A percentile compares a stretch with the other conserved stretches of the same genome.
Evolutionary conservation across 2,329 filamentous ascomycete species (phyloP).

Genomic region (Fonsecaea erecta): DNA sequence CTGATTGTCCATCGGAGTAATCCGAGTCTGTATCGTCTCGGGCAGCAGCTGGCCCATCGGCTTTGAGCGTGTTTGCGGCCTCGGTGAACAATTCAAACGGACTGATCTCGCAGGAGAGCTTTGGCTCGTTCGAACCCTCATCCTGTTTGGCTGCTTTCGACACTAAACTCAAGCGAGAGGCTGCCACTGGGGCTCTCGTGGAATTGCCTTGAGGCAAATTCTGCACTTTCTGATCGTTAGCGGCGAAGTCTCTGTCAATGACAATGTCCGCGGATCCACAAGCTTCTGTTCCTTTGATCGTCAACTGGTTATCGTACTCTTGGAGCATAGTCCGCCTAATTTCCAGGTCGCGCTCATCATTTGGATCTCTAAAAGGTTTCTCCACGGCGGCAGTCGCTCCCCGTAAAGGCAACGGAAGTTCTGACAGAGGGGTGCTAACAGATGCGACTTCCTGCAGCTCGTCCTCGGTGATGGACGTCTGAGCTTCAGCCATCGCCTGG

Average conservation of each 20-base stretch:
- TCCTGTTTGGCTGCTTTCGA: neutral
- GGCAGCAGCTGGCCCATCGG: neutral
- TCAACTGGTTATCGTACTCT: conserved; percentile 18
- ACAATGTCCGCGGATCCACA: conserved; percentile 1
- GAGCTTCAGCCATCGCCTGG: conserved; percentile 18
- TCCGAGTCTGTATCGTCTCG: neutral
- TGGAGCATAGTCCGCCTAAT: conserved; percentile 8
- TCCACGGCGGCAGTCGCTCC: conserved; percentile 5
- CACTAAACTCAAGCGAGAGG: neutral
- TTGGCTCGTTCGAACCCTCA: neutral
- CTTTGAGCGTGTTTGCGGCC: neutral
- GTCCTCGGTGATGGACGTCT: conserved; percentile 9
- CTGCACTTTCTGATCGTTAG: conserved; percentile 10
- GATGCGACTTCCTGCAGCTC: conserved; percentile 1
- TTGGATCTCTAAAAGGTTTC: conserved; percentile 23
- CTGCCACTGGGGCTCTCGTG: neutral
- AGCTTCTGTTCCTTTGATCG: neutral
- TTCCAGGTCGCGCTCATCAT: conserved; percentile 5
- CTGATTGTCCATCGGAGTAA: neutral
- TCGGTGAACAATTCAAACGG: neutral
- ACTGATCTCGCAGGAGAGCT: neutral
- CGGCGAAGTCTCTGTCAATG: conserved; percentile 8
- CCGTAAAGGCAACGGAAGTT: conserved; percentile 6
- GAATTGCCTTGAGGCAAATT: neutral
- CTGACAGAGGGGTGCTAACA: neutral